Evolutionary conservation across 345 rosid species (phyloP).

Genomic region (Dimocarpus longan): DNA sequence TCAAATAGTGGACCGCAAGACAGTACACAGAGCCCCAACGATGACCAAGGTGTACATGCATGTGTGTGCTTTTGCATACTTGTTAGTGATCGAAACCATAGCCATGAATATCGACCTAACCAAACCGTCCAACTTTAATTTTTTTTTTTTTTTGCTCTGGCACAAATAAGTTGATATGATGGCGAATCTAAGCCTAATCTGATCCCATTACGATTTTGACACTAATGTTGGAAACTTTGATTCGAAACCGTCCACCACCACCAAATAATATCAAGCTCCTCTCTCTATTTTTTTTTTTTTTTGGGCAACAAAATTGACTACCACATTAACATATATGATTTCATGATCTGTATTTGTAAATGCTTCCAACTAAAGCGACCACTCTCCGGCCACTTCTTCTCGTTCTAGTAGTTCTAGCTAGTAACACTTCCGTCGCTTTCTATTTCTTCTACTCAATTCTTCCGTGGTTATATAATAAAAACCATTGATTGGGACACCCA

Average conservation of each 20-base stretch:
- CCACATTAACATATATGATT: background rate
- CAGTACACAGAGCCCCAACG: background rate
- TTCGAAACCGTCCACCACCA: background rate
- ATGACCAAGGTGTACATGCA: background rate
- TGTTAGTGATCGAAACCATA: background rate
- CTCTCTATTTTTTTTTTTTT: background rate
- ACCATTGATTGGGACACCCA: constrained; percentile 29
- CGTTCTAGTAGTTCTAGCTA: constrained; percentile 6
- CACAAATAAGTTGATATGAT: background rate
- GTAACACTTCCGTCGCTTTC: background rate
- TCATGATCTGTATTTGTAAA: background rate
- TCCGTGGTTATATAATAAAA: background rate
- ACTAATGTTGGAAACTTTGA: background rate
- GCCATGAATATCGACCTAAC: background rate
- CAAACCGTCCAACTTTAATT: constrained; percentile 22
- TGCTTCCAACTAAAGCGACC: background rate
- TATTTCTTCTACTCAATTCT: background rate
- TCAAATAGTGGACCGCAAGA: background rate
- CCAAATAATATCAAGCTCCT: background rate
- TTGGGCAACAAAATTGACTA: background rate
- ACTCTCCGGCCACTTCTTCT: constrained; percentile 18
- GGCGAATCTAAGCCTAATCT: constrained; percentile 5
- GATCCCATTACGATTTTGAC: background rate
- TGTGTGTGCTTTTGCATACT: background rate
- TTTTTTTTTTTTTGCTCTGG: too few relatives aligned